phyloP scores from a whole-genome alignment of 2,329 filamentous ascomycete genomes.

The Cercospora sp. region DNA sequence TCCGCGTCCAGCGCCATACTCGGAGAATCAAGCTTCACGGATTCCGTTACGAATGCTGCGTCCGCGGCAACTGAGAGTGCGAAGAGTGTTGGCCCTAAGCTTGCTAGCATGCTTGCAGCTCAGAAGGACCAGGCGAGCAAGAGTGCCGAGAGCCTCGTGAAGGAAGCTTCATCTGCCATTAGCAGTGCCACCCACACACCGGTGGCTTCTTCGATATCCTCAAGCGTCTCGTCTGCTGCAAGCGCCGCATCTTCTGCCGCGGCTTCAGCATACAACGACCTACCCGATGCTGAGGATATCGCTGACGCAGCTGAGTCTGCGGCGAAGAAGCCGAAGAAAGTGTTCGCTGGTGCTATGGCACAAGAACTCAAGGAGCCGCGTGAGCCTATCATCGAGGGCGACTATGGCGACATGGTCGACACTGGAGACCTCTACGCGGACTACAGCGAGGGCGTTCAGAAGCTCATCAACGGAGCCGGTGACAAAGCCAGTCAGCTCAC shows the following conservation, averaged over 20 bases:
- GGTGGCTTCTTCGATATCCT: slow-evolving; percentile 22
- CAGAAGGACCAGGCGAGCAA: slow-evolving; percentile 26
- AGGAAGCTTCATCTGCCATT: slow-evolving; percentile 22
- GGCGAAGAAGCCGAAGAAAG: slow-evolving; percentile 43
- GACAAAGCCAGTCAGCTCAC: slow-evolving; percentile 57
- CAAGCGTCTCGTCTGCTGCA: slow-evolving; percentile 32
- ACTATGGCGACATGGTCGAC: slow-evolving; percentile 41
- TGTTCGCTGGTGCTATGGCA: slow-evolving; percentile 57
- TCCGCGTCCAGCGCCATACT: slow-evolving; percentile 32
- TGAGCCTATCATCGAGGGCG: slow-evolving; percentile 51
- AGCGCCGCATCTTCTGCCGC: slow-evolving; percentile 35
- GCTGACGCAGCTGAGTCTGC: slow-evolving; percentile 22
- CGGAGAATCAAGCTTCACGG: slow-evolving; percentile 32
- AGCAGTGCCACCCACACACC: slow-evolving; percentile 16
- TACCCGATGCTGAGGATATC: slow-evolving; percentile 24
- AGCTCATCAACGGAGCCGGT: slow-evolving; percentile 54
- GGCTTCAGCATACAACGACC: slow-evolving; percentile 19
- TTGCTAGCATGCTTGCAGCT: slow-evolving; percentile 29
- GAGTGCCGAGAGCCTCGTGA: slow-evolving; percentile 23
- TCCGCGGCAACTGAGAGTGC: slow-evolving; percentile 20
- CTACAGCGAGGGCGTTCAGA: slow-evolving; percentile 55
- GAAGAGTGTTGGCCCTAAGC: slow-evolving; percentile 27
- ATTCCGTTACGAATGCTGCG: slow-evolving; percentile 36
- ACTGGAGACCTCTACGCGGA: slow-evolving; percentile 43
- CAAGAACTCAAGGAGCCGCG: slow-evolving; percentile 52